A percentile compares a stretch with the other conserved stretches of the same genome.
Evolutionary conservation across 176 grass and related monocot species (phyloP).

Genomic region (Eremochloa ophiuroides): DNA sequence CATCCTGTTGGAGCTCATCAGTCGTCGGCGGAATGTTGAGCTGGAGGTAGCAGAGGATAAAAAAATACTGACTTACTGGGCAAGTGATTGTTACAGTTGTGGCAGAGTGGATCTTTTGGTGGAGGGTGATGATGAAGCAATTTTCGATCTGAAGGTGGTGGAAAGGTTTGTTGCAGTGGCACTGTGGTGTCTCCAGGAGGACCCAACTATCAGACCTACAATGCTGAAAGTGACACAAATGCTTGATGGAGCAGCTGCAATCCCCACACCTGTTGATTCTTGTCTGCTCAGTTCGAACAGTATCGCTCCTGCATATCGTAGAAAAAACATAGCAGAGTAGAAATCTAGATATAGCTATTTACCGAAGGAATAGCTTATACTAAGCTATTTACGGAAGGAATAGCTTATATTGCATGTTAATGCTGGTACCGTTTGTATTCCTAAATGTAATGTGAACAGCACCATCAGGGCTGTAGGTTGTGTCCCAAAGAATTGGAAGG

Average conservation of each 20-base stretch:
- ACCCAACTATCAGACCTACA: no score
- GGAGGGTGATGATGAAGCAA: slow-evolving; percentile 18
- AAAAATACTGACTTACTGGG: slow-evolving; percentile 31
- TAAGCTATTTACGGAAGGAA: no score
- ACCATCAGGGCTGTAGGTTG: no score
- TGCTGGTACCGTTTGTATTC: no score
- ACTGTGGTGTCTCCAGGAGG: no score
- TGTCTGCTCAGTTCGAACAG: not conserved
- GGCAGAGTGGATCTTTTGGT: slow-evolving; percentile 34
- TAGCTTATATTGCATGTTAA: no score
- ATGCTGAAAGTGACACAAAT: no score
- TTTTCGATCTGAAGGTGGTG: not conserved
- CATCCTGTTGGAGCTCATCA: slow-evolving; percentile 36
- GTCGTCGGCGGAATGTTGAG: slow-evolving; percentile 28
- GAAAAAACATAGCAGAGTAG: not conserved
- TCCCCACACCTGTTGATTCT: slow-evolving; percentile 32
- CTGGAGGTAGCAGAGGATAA: slow-evolving; percentile 4
- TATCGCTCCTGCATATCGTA: not conserved
- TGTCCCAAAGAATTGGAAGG: no score
- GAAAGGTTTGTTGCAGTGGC: slow-evolving; percentile 39
- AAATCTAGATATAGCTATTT: not conserved
- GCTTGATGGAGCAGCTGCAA: slow-evolving; percentile 31
- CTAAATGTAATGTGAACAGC: no score
- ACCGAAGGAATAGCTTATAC: not conserved
- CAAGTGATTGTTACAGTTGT: slow-evolving; percentile 34